Evolutionary conservation across 768 basidiomycete species (phyloP), one percentile per base, ranked within the genome.

Genomic region (Tricholoma hemisulphureum): DNA sequence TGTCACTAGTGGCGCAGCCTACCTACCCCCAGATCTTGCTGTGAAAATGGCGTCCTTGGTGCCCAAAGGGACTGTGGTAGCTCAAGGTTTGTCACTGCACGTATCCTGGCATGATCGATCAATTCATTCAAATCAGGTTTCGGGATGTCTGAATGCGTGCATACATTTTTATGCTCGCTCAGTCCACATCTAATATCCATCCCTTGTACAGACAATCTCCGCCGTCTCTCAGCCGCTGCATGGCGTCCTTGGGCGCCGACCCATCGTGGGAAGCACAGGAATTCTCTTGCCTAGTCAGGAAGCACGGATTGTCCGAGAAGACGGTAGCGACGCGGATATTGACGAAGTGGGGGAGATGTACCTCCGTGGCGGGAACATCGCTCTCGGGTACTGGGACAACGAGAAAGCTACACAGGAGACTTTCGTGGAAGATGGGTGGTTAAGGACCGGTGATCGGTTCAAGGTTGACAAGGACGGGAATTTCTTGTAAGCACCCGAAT

Each of bases 381-480:
- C 83, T 0, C 65, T 83, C 0, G 91, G 91, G 0, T 93, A 93
- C 68, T 88, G 83, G 83, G 82, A 84, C 46, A 87, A 92, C 66
- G 80, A 83, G 51, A 77, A 80, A 58, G 86, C 88, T 0, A 89
- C 83, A 23, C 72, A 73, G 51, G 83, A 83, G 62, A 86, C 89
- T 0, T 93, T 92, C 65, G 63, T 82, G 10, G 14, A 49, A 8
- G 77, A 82, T 49, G 88, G 89, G 21, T 93, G 91, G 91, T 63
- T 93, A 28, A 77, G 75, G 54, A 92, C 89, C 0, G 91, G 91
- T 2, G 91, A 93, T 68, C 75, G 79, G 55, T 87, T 91, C 67
- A 72, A 79, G 34, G 81, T 84, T 2, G 82, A 88, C 60, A 75
- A 76, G 58, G 73, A 85, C 4, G 84, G 83, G 1, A 79, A 82